A percentile compares a stretch with the other conserved stretches of the same genome.
phyloP scores from a whole-genome alignment of 2,329 filamentous ascomycete genomes.

The Cladosporium sp. region DNA sequence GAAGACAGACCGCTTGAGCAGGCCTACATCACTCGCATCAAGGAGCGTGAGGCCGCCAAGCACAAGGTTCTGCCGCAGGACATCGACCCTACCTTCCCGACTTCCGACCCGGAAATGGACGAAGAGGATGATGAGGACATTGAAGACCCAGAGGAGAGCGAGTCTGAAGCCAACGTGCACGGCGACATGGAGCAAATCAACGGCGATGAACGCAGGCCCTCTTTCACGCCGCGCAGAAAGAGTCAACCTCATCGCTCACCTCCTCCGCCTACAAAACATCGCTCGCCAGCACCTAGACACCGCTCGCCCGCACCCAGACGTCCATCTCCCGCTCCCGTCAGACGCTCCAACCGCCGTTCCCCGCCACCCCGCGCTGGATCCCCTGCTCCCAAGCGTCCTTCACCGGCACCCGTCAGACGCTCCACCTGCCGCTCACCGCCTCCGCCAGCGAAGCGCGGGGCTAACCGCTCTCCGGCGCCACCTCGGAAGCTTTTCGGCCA shows the following conservation, averaged over 20 bases:
- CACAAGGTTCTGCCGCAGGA: constrained; percentile 86
- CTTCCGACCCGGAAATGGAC: constrained; percentile 82
- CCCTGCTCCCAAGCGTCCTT: constrained; percentile 27
- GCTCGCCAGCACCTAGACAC: constrained; percentile 19
- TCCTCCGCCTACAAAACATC: constrained; percentile 31
- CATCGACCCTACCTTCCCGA: constrained; percentile 95
- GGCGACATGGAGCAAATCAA: constrained; percentile 42
- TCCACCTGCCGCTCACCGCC: constrained; percentile 40
- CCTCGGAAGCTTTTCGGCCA: constrained; percentile 54
- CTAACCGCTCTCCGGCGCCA: constrained; percentile 17
- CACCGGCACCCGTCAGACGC: constrained; percentile 31
- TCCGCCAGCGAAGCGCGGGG: constrained; percentile 18
- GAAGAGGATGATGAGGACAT: constrained; percentile 68
- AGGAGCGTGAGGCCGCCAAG: constrained; percentile 76
- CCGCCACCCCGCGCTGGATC: constrained; percentile 27
- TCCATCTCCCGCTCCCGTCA: constrained; percentile 17
- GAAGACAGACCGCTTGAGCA: constrained; percentile 94
- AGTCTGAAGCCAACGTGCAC: constrained; percentile 59
- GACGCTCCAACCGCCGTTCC: constrained; percentile 36
- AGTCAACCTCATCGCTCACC: constrained; percentile 27
- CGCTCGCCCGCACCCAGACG: constrained; percentile 34
- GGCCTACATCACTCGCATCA: constrained; percentile 81
- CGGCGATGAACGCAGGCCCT: constrained; percentile 13
- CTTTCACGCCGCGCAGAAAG: constrained; percentile 8
- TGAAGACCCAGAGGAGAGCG: constrained; percentile 57